Base-by-base conservation (phyloP, 495 filamentous ascomycete species). In the Aspergillus affinis region DNA sequence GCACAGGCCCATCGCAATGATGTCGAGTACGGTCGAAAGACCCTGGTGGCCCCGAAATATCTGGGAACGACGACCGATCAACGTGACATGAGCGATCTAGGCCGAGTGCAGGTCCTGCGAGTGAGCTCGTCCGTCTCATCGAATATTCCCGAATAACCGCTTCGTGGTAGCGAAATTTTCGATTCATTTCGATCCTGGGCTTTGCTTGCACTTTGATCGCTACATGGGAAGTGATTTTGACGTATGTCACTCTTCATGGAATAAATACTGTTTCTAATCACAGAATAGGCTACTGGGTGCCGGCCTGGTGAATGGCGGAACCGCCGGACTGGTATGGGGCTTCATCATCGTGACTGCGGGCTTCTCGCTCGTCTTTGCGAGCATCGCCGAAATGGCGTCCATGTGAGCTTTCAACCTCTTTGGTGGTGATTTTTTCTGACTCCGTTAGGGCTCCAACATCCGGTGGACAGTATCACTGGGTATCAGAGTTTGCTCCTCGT, bases 391-490 rank as follows among this genome's bases (percentile, higher is more conserved):
- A 59, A 84, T 85, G 80, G 82, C 78, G 18, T 82, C 78, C 2
- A 85, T 86, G 82, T 81, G 65, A 48, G 73, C 63, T 61, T 36
- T 8, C 7, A n/a, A 6, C 2, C 18, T 48, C 4, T 27, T 8
- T 8, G 4, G 0, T 18, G 12, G 9, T 51, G 10, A 4, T 51
- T 9, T 3, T 7, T 18, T 51, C n/a, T 9, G 47, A 21, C 23
- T 2, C 17, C 3, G 30, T 49, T 51, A 80, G 78, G 71, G 76
- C 79, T 19, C 78, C 78, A 19, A 80, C 78, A 47, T 74, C 78
- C 19, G 79, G 80, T 48, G 79, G 80, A 20, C 80, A 83, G 57
- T 83, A 83, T 55, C 80, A 83, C 59, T 87, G 84, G 84, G 81
- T 86, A 7, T 85, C 78, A 6, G 83, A 85, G 59, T 81, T 86